Percentiles rank a stretch among this genome's conserved stretches.
Conservation (phyloP, 2,329 filamentous ascomycete genomes). For the Alternaria postmessia region DNA sequence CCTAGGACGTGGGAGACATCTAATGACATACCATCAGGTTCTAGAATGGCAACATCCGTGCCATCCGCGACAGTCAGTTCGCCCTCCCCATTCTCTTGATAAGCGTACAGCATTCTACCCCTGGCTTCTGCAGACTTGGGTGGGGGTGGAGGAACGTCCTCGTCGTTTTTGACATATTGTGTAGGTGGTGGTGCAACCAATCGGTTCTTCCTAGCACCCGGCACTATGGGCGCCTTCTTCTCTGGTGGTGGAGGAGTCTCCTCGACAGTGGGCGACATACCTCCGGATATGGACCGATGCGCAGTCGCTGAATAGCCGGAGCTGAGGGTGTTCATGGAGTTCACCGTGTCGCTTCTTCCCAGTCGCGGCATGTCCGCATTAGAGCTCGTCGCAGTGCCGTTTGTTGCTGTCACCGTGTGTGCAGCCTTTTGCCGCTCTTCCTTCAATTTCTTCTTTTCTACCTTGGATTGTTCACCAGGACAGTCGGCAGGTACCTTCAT, state of each 20-base stretch:
- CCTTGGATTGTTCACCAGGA: conserved; percentile 90
- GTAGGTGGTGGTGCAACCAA: conserved; percentile 87
- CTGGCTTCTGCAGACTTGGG: conserved; percentile 63
- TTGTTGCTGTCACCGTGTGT: conserved; percentile 61
- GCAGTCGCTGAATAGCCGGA: conserved; percentile 86
- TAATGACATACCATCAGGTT: conserved; percentile 79
- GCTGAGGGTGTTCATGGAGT: conserved; percentile 75
- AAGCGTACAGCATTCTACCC: conserved; percentile 89
- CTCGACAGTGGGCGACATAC: conserved; percentile 61
- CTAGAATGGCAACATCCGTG: conserved; percentile 77
- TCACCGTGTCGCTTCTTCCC: conserved; percentile 86
- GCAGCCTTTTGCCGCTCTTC: conserved; percentile 82
- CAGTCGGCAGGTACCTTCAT: conserved; percentile 98
- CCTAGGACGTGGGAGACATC: conserved; percentile 26
- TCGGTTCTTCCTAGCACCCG: conserved; percentile 65
- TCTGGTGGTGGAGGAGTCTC: conserved; percentile 50
- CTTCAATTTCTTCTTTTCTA: conserved; percentile 95
- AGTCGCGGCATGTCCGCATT: conserved; percentile 72
- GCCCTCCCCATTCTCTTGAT: conserved; percentile 80
- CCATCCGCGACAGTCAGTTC: conserved; percentile 84
- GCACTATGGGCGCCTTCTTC: conserved; percentile 40
- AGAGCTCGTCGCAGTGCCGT: conserved; percentile 57
- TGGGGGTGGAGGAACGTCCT: conserved; percentile 50
- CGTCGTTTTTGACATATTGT: conserved; percentile 76
- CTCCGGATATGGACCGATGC: conserved; percentile 75